phyloP scores from a whole-genome alignment of 352 stramenopile genomes.

The Globisporangium alternatum region DNA sequence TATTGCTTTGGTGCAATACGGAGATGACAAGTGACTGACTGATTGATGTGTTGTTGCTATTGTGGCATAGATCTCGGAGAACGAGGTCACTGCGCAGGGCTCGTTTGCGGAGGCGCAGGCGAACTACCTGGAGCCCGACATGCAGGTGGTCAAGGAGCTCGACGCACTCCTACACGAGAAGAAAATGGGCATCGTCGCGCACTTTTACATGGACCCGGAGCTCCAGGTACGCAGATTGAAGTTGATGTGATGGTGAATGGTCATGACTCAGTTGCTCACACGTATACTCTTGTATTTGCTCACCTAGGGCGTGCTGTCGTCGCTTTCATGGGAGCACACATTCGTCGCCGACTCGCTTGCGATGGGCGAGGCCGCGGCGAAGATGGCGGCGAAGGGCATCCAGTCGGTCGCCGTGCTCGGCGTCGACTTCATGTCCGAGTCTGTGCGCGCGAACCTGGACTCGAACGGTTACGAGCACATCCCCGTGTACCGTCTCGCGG shows the following conservation, averaged over 20 bases:
- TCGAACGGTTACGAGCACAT: conserved; percentile 91
- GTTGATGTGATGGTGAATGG: neutral
- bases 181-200: conserved; percentile 96
- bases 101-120: conserved; percentile 89
- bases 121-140: conserved; percentile 83
- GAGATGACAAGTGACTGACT: neutral
- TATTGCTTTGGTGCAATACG: neutral
- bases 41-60: neutral
- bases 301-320: conserved; percentile 64
- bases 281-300: neutral
- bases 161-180: conserved; percentile 84
- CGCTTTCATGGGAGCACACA: conserved; percentile 87
- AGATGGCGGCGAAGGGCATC: conserved; percentile 91
- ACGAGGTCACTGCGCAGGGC: conserved; percentile 70
- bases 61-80: conserved; percentile 56
- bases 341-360: conserved; percentile 95
- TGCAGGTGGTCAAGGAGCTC: conserved; percentile 84
- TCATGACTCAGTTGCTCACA: neutral
- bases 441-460: conserved; percentile 91
- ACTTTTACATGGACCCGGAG: conserved; percentile 99
- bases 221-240: conserved; percentile 80
- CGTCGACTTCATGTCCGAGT: conserved; percentile 98
- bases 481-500: conserved; percentile 93
- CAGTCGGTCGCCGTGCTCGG: conserved; percentile 92
- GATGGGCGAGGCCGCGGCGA: conserved; percentile 96